A percentile compares a stretch with the other conserved stretches of the same genome.
phyloP scores from a whole-genome alignment of 192 early-diverging fungal species.

The Umbelopsis isabellina region DNA sequence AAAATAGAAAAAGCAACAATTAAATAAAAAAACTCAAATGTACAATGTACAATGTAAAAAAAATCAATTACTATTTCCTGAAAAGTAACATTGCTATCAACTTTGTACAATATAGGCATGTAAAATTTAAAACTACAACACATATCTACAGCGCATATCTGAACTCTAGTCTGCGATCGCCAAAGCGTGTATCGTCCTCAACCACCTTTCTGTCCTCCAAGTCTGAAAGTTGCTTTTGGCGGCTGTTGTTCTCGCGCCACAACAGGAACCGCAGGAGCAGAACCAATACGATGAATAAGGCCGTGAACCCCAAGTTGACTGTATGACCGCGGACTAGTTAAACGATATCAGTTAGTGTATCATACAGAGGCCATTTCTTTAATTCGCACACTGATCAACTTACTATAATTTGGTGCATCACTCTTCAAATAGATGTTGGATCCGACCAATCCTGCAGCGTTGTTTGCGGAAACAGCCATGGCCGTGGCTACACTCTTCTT shows the following conservation, averaged over 20 bases:
- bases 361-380: too few species aligned
- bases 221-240: background rate
- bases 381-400: background rate
- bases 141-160: conserved; percentile 1
- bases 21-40: too few species aligned
- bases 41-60: too few species aligned
- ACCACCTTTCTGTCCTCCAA: background rate
- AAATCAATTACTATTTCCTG: too few species aligned
- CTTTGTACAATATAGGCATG: background rate
- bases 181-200: background rate
- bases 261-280: conserved; percentile 20
- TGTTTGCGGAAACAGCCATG: conserved; percentile 38
- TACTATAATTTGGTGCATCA: conserved; percentile 37
- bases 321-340: conserved; percentile 29
- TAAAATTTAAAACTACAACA: background rate
- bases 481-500: conserved; percentile 42
- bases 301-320: conserved; percentile 28
- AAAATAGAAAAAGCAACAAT: too few species aligned
- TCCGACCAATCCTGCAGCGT: conserved; percentile 33
- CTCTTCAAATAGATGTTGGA: conserved; percentile 36
- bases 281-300: conserved; percentile 25
- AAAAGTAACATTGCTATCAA: too few species aligned
- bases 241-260: conserved; percentile 16
- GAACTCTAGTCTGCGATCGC: conserved; percentile 8
- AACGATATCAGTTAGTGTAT: background rate